phyloP scores from a whole-genome alignment of 129 eudicot genomes.

The sunflower (Helianthus annuus) region DNA sequence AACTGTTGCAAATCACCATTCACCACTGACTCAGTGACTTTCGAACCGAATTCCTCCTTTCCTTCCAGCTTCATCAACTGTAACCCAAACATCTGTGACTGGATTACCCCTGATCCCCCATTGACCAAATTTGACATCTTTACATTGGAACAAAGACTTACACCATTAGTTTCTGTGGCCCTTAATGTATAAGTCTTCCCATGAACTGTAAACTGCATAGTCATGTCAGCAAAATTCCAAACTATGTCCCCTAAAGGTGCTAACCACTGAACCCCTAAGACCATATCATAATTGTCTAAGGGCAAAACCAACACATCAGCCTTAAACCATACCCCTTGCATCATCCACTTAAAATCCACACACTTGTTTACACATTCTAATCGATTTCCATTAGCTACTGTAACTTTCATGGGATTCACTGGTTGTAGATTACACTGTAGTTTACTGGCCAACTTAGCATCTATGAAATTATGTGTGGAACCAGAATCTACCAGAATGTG shows the following conservation, averaged over 20 bases:
- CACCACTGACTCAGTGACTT: neutral
- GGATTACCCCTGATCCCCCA: neutral
- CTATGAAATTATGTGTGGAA: neutral
- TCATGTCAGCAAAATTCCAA: neutral
- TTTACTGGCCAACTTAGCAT: neutral
- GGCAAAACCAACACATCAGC: neutral
- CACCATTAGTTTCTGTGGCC: neutral
- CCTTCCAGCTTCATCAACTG: too few relatives aligned
- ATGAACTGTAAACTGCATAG: neutral
- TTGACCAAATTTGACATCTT: neutral
- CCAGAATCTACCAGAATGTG: neutral
- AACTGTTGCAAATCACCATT: too few relatives aligned
- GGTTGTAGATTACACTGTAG: neutral
- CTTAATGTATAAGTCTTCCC: neutral
- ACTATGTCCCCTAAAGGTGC: neutral
- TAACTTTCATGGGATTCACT: neutral
- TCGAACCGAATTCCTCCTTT: neutral
- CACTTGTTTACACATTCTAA: neutral
- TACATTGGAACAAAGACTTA: neutral
- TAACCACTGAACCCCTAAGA: neutral
- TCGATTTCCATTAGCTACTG: neutral
- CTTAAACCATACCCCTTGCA: neutral
- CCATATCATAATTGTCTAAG: neutral
- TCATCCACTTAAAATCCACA: neutral
- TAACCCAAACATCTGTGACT: neutral